Percentiles rank a stretch among this genome's conserved stretches.
Evolutionary conservation across 129 eudicot genomes (phyloP).

Genomic region (Flaveria sonorensis): DNA sequence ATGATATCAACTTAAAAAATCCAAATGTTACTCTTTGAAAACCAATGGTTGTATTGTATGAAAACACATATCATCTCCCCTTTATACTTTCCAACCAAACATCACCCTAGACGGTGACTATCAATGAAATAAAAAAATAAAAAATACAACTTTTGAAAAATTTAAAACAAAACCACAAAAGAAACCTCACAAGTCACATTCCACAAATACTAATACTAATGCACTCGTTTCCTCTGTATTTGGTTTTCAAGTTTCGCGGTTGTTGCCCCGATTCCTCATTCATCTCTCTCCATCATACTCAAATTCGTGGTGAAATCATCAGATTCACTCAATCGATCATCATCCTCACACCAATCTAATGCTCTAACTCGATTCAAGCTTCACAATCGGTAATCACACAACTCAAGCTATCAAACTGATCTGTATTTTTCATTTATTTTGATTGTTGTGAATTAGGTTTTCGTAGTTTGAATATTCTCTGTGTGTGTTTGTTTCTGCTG

Average conservation of each 20-base stretch:
- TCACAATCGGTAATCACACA: constrained; percentile 36
- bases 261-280: constrained; percentile 45
- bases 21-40: too few relatives aligned
- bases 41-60: too few relatives aligned
- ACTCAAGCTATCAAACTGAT: constrained; percentile 22
- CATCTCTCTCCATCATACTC: constrained; percentile 27
- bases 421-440: constrained; percentile 8
- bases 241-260: constrained; percentile 71
- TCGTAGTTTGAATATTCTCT: constrained; percentile 26
- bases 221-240: constrained; percentile 22
- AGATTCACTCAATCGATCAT: constrained; percentile 29
- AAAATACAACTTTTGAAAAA: not conserved
- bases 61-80: too few relatives aligned
- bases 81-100: too few relatives aligned
- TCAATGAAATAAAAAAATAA: not conserved
- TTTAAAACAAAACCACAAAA: constrained; percentile 23
- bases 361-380: constrained; percentile 27
- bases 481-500: constrained; percentile 16
- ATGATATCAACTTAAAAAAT: too few relatives aligned
- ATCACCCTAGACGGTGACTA: not conserved
- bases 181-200: constrained; percentile 7
- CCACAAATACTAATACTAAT: constrained; percentile 16
- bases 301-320: constrained; percentile 9
- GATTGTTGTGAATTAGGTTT: constrained; percentile 19
- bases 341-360: not conserved